Percentiles rank a stretch among this genome's conserved stretches.
Conservation (phyloP, 768 basidiomycete species). For the Phaeotremella fagi region DNA sequence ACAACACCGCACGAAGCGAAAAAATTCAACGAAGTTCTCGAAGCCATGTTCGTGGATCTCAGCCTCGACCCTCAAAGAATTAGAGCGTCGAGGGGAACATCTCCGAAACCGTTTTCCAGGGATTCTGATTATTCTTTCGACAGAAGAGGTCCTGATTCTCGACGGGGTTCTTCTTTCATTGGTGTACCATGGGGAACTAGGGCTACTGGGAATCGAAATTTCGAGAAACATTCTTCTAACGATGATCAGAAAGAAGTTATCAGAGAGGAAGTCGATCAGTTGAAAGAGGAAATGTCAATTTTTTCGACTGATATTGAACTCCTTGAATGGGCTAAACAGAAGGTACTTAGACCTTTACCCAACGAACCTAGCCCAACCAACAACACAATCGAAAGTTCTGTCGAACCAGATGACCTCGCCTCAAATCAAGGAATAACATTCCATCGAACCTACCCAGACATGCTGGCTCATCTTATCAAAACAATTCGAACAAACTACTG, state of each 20-base stretch:
- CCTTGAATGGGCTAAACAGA: constrained; percentile 27
- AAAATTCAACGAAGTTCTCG: constrained; percentile 20
- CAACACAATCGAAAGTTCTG: not conserved
- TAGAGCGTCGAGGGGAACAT: not conserved
- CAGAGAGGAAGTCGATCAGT: constrained; percentile 27
- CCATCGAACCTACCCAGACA: constrained; percentile 63
- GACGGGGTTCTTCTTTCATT: not conserved
- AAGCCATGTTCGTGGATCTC: constrained; percentile 23
- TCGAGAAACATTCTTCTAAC: constrained; percentile 8
- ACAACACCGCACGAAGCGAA: constrained; percentile 23
- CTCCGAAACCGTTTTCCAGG: too few species aligned
- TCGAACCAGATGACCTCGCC: not conserved
- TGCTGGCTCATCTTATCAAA: constrained; percentile 72
- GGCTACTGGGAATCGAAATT: not conserved
- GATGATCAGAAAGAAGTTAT: constrained; percentile 18
- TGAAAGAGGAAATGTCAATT: constrained; percentile 40
- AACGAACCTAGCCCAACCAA: too few species aligned
- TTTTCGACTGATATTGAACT: constrained; percentile 29
- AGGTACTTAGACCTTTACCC: constrained; percentile 23
- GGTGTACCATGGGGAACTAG: not conserved
- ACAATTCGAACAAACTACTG: constrained; percentile 70
- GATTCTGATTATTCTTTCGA: constrained; percentile 1
- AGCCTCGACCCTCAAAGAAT: not conserved
- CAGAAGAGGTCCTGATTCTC: not conserved
- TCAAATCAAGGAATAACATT: constrained; percentile 14